Evolutionary conservation across 1,284 basidiomycete species (phyloP), one percentile per base, ranked within the genome.

Genomic region (Cryptococcus jaspeensis): DNA sequence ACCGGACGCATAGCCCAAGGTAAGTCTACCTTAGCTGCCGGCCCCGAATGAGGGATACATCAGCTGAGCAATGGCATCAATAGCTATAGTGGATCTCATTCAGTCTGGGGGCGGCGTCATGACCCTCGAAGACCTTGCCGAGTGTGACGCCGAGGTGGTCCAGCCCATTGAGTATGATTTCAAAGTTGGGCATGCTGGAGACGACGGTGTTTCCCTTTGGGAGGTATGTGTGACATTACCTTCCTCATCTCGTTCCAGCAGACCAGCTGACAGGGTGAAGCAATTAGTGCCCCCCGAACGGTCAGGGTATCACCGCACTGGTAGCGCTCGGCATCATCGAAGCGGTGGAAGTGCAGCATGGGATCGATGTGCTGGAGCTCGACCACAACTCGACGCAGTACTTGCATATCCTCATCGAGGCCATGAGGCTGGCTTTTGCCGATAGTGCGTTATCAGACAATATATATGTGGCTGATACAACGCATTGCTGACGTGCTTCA

Each of bases 261-360:
- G n/a, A n/a, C n/a, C n/a, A n/a, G 13, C 18, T 50, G 20, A 50
- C 59, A 41, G 49, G 25, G 13, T 46, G 12, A 6, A 3, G n/a
- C n/a, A n/a, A n/a, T n/a, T 23, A 92, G 86, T 95, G 92, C 67
- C 92, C 92, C 6, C 92, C 92, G 0, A 96, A 95, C 72, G 92
- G 94, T 15, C 93, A 97, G 84, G 94, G 90, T 76, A 84, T 98
- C n/a, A 92, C 92, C 1, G 91, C 94, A 0, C 82, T 98, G 11
- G 80, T 98, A 46, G 92, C 93, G 5, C 82, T 98, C 8, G 95
- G 94, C 1, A 92, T 99, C 55, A 80, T 99, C 44, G 94, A 98
- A 67, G 85, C 84, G 32, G 82, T 95, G 22, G 87, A 95, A 75
- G 84, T 84, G 51, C 83, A 86, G 68, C 87, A 87, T 2, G 84